These are phyloP conservation scores for Zizania latifolia DNA, from an alignment of 176 grass and related monocot genomes.

Conservation along the genomic window DNA sequence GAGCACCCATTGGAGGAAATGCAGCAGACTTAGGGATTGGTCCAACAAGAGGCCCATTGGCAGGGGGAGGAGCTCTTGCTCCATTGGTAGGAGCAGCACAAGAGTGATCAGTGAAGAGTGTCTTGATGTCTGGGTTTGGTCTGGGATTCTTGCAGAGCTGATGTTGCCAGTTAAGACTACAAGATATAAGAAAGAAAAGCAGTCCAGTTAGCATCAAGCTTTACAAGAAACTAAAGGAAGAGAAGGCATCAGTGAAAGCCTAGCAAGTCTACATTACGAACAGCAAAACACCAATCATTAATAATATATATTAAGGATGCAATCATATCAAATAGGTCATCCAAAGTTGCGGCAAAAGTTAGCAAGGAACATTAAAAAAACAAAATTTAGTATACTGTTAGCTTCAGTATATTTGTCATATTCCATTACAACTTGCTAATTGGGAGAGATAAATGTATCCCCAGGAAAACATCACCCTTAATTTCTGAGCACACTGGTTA, in stretches of 20 bases:
- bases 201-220: constrained; percentile 8
- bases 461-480: not conserved
- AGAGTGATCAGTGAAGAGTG: constrained; percentile 96
- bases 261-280: not conserved
- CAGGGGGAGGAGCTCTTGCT: constrained; percentile 66
- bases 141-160: constrained; percentile 99
- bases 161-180: constrained; percentile 97
- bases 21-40: constrained; percentile 87
- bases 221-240: constrained; percentile 1
- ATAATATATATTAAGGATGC: not conserved
- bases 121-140: constrained; percentile 98
- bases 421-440: not conserved
- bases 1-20: constrained; percentile 87
- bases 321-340: not conserved
- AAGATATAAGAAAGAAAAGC: constrained; percentile 20
- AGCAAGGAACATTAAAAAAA: not conserved
- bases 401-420: not conserved
- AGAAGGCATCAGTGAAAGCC: not conserved
- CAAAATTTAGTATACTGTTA: not conserved
- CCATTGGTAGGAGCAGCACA: constrained; percentile 88
- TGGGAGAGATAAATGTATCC: not conserved
- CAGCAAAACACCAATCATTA: constrained; percentile 11
- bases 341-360: not conserved
- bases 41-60: constrained; percentile 89
- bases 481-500: not conserved